These are phyloP conservation scores for Aquilaria sinensis DNA, from an alignment of 345 rosid species.

Conservation along the genomic window DNA sequence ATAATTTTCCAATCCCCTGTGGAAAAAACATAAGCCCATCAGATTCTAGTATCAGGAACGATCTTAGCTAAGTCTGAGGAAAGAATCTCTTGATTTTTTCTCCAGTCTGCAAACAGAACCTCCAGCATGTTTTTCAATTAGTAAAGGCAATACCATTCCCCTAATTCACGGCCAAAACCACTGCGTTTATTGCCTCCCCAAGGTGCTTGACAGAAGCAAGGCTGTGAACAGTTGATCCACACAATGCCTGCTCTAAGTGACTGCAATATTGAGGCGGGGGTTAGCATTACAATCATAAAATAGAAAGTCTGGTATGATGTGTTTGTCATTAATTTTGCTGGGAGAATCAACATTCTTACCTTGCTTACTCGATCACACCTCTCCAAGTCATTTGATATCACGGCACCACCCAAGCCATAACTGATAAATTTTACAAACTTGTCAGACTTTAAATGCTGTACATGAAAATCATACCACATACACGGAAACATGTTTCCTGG, in stretches of 20 bases:
- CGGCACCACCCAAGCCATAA: conserved; percentile 83
- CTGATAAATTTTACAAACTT: conserved; percentile 25
- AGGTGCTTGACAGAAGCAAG: conserved; percentile 95
- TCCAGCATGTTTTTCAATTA: not conserved
- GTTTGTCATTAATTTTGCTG: not conserved
- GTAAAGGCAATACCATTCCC: conserved; percentile 64
- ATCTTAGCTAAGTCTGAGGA: too few species aligned
- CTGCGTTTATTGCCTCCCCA: conserved; percentile 99
- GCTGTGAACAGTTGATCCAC: conserved; percentile 98
- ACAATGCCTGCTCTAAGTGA: conserved; percentile 75
- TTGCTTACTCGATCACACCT: conserved; percentile 94
- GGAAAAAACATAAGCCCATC: not conserved
- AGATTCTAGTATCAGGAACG: not conserved
- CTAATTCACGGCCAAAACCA: conserved; percentile 97
- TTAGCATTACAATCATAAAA: conserved; percentile 5
- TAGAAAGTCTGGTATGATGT: not conserved
- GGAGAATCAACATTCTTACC: conserved; percentile 33
- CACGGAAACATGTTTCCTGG: not conserved
- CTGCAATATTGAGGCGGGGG: conserved; percentile 30
- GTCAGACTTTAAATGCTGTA: not conserved
- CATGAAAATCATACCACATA: too few species aligned
- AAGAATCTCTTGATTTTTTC: not conserved
- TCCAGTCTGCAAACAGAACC: not conserved
- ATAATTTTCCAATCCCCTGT: conserved; percentile 95
- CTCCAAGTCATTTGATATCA: conserved; percentile 80